Evolutionary conservation across 2,329 filamentous ascomycete species (phyloP), one percentile per base, ranked within the genome.

Genomic region (Ophiosphaerella korrae): DNA sequence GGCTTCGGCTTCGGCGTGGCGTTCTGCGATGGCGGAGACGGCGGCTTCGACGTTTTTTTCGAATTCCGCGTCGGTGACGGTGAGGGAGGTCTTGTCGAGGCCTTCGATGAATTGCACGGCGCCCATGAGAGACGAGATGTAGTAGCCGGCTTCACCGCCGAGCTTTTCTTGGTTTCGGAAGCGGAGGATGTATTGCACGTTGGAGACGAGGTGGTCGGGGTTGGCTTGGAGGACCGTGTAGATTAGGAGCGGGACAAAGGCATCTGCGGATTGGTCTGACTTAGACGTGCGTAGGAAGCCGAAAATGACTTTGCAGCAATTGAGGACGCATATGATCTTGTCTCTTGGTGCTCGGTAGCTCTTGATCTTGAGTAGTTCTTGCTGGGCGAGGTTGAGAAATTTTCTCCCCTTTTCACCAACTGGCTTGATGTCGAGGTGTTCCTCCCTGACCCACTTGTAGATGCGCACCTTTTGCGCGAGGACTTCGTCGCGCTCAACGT

Each of bases 301-400:
- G 74, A 99, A 97, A 57, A 99, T 97, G 57, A 99, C 95, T 76
- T 99, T 99, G 84, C 94, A 99, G 77, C 92, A 97, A 75, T 99
- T 99, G 48, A 99, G 78, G 39, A 97, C 91, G 73, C 94, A 99
- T 42, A 99, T 97, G 48, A 99, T 94, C 75, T 99, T 99, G 78
- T 99, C 94, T 63, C 94, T 82, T 3, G 94, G 94, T n/a, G 94
- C 94, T 61, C 95, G 86, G 70, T 99, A 99, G 7, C 90, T 94
- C 68, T 93, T 96, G 68, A 99, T 97, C 74, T 99, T 99, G 33
- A 96, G 77, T 12, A 99, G 80, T 74, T 99, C 94, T 82, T 96
- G 90, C 68, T 97, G 92, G 16, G 94, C 94, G 35, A 99, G 80
- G 57, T 86, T 84, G 45, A 99, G 78, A 68, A 99, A 99, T 35